Conservation (phyloP, 768 basidiomycete genomes). For the Suillus subalutaceus region DNA sequence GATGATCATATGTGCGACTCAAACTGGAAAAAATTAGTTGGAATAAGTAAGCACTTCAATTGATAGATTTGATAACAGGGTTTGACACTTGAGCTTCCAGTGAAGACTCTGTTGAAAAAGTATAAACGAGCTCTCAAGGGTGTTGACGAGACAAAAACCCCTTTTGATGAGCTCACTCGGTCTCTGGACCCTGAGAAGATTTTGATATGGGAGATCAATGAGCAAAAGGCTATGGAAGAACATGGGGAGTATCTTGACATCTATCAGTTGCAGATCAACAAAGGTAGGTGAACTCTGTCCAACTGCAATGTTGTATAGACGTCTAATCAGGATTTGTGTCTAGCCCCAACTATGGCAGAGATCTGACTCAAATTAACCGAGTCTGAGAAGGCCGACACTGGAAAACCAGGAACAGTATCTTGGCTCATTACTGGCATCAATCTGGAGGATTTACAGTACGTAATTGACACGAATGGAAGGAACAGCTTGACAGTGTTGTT, state of each 20-base stretch:
- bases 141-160: not conserved
- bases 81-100: not conserved
- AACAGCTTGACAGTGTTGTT: too few relatives aligned
- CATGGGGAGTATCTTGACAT: conserved; percentile 7
- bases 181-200: not conserved
- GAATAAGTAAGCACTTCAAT: conserved; percentile 21
- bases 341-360: conserved; percentile 13
- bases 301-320: not conserved
- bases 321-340: not conserved
- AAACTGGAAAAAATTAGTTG: conserved; percentile 36
- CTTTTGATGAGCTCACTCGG: not conserved
- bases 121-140: not conserved
- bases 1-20: conserved; percentile 37
- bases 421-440: conserved; percentile 11
- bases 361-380: conserved; percentile 4
- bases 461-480: too few relatives aligned
- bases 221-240: not conserved
- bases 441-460: too few relatives aligned
- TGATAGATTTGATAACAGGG: too few relatives aligned
- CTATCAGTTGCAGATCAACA: conserved; percentile 10
- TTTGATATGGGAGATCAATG: not conserved
- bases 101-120: conserved; percentile 5
- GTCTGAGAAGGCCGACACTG: not conserved
- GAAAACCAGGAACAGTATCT: not conserved
- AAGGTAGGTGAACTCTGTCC: conserved; percentile 5